Evolutionary conservation across 768 basidiomycete genomes (phyloP), one percentile per base, ranked within the genome.

Genomic region (Dioszegia crocea): DNA sequence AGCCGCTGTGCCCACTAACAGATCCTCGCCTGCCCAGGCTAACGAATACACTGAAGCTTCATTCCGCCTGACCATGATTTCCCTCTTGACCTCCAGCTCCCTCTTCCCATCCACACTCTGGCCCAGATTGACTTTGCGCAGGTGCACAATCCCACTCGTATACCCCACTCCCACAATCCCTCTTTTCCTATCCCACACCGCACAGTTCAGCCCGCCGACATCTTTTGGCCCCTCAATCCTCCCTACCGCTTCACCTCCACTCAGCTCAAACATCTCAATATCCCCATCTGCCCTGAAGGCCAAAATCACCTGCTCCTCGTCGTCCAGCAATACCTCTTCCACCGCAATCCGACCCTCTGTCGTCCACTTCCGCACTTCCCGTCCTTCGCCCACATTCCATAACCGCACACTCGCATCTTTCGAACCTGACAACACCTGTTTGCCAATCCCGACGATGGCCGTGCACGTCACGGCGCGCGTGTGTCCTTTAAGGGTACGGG

Each of bases 371-470:
- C 10, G 80, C 9, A 85, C 80, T 58, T 81, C 79, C 21, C 79
- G 73, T 2, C 82, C 83, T 8, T 80, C 78, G 1, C 84, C 81
- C 8, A 89, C 83, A 61, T 88, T 85, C 88, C 89, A 89, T 3
- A 88, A 77, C 47, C 84, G 81, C 23, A 89, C 68, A 0, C 85
- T 86, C 2, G 84, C 83, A 70, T 91, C 88, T 56, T 85, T 83
- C 0, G 85, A 83, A 4, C 82, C 78, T 10, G 86, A 87, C 5
- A 91, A 66, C 48, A 91, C 74, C 65, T 85, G 84, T 23, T 84
- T 81, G 0, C 89, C 89, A 2, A 83, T 79, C 0, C 82, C 82
- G 39, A 90, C 78, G 62, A 90, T 88, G 1, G 80, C 81, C 0
- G 83, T 82, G 4, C 81, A 81, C 0, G 88, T 88, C 30, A 89